Evolutionary conservation across 1,139 yeast genomes (phyloP).

Genomic region (Blastobotrys malaysiensis): DNA sequence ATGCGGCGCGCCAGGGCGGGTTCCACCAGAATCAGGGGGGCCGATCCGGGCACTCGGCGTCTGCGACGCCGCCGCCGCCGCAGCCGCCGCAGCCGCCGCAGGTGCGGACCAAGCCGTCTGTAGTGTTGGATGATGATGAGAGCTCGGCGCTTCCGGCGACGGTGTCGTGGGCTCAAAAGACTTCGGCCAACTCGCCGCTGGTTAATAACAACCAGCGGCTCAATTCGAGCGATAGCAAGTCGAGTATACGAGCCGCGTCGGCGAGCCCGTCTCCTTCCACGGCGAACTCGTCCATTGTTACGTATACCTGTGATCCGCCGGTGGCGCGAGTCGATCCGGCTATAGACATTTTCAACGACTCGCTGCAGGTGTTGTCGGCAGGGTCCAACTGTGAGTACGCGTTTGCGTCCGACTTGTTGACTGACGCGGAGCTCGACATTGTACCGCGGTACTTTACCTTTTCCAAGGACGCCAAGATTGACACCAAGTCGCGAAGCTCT

Average conservation of each 20-base stretch:
- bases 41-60: slow-evolving; percentile 17
- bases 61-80: slow-evolving; percentile 24
- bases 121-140: slow-evolving; percentile 13
- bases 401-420: slow-evolving; percentile 35
- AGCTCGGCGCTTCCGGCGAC: slow-evolving; percentile 35
- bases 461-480: slow-evolving; percentile 23
- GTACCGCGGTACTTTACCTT: slow-evolving; percentile 44
- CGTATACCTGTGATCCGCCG: neutral
- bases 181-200: slow-evolving; percentile 18
- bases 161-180: slow-evolving; percentile 37
- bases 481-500: neutral
- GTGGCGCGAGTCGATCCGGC: neutral
- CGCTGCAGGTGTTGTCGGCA: slow-evolving; percentile 13
- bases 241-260: neutral
- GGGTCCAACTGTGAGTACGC: slow-evolving; percentile 14
- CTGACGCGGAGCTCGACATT: slow-evolving; percentile 27
- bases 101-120: neutral
- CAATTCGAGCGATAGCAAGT: neutral
- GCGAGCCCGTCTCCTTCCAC: neutral
- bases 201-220: slow-evolving; percentile 38
- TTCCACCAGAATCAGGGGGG: slow-evolving; percentile 19
- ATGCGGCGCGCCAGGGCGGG: slow-evolving; percentile 26
- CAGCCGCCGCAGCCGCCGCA: neutral
- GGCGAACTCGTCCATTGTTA: neutral
- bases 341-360: slow-evolving; percentile 17